A percentile compares a stretch with the other conserved stretches of the same genome.
phyloP scores from a whole-genome alignment of 805 yeast genomes.

The Suhomyces sp. region DNA sequence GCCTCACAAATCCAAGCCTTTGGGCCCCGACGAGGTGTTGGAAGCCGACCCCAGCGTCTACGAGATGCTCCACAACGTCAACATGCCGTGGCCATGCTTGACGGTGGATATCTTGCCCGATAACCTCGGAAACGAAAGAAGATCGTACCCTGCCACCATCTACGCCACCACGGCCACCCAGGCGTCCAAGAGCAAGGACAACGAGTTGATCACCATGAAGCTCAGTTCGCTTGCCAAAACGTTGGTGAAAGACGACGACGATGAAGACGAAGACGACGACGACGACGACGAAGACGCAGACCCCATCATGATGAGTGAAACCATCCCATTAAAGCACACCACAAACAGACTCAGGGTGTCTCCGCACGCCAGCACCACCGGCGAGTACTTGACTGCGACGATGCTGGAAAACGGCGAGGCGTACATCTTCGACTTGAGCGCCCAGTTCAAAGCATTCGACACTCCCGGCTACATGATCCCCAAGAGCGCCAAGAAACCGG shows the following conservation, averaged over 20 bases:
- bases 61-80: constrained; percentile 92
- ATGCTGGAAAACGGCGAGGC: constrained; percentile 91
- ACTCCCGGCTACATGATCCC: constrained; percentile 83
- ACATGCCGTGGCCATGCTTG: constrained; percentile 95
- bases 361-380: constrained; percentile 69
- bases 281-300: constrained; percentile 69
- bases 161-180: constrained; percentile 92
- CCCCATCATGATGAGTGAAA: constrained; percentile 84
- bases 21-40: constrained; percentile 92
- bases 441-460: constrained; percentile 80
- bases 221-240: constrained; percentile 82
- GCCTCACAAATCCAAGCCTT: constrained; percentile 84
- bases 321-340: constrained; percentile 72
- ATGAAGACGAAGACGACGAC: constrained; percentile 70
- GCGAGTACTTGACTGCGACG: constrained; percentile 83
- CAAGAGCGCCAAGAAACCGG: constrained; percentile 72
- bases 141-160: constrained; percentile 83
- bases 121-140: constrained; percentile 79
- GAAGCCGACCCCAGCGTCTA: constrained; percentile 96
- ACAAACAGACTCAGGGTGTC: constrained; percentile 86
- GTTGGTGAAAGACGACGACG: constrained; percentile 76
- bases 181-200: constrained; percentile 82
- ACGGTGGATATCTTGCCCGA: constrained; percentile 90
- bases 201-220: constrained; percentile 82
- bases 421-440: constrained; percentile 72